These are phyloP conservation scores for Xylaria acuta DNA, from an alignment of 495 filamentous ascomycete species.

Conservation along the genomic window DNA sequence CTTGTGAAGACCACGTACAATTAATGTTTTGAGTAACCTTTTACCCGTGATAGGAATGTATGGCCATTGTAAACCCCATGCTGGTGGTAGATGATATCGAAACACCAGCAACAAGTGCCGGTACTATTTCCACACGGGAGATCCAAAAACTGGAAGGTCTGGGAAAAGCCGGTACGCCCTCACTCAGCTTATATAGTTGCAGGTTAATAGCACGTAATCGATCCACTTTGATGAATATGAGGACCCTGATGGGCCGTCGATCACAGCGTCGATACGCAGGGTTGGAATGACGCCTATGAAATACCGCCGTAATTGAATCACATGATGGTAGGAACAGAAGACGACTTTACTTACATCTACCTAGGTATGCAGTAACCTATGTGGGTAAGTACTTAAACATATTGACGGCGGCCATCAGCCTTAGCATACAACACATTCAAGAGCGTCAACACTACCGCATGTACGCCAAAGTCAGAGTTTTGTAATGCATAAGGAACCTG, in stretches of 20 bases:
- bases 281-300: neutral
- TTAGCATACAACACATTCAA: neutral
- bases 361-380: neutral
- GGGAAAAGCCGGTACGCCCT: too few species aligned
- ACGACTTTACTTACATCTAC: neutral
- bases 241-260: constrained; percentile 14
- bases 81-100: neutral
- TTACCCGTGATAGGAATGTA: neutral
- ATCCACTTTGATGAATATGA: constrained; percentile 13
- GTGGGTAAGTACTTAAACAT: neutral
- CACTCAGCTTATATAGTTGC: neutral
- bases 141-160: neutral
- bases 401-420: neutral
- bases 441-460: neutral
- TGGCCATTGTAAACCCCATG: neutral
- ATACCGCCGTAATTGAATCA: neutral
- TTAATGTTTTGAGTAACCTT: neutral
- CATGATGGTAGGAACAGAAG: neutral
- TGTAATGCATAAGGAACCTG: neutral
- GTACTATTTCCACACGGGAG: neutral
- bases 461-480: neutral
- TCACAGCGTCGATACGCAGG: neutral
- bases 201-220: constrained; percentile 5
- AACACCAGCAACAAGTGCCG: neutral
- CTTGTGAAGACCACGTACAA: neutral